Evolutionary conservation across 2,329 filamentous ascomycete genomes (phyloP), one percentile per base, ranked within the genome.

Genomic region (Fusarium anguioides): DNA sequence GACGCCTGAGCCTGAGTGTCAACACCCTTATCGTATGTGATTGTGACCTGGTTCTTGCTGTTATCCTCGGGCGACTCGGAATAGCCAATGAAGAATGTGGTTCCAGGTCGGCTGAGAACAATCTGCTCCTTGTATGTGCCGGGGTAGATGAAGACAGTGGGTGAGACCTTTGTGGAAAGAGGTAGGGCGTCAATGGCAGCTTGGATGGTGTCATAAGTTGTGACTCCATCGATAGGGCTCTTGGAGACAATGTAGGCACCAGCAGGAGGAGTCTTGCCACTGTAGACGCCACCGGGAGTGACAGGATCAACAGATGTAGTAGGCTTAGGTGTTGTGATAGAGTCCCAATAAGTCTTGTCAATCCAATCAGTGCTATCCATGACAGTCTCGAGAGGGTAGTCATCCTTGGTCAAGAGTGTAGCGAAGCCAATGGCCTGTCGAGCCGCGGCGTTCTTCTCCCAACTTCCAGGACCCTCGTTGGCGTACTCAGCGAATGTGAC

Each of bases 401-500:
- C 45, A n/a, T 72, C 69, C 8, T 49, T 69, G 1, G 60, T 72
- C 3, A 72, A 31, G 5, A 72, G 58, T 3, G 66, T 72, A 8
- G 69, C 69, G 9, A 57, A 69, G 1, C 69, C 69, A 26, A 72
- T 70, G 0, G 40, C 48, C 35, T 70, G 48, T 41, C 69, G 47
- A 3, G 69, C 69, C 0, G 60, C 69, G 0, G 52, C 44, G 35
- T 72, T 72, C 46, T 70, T 72, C 12, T 71, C 69, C 69, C 69
- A 72, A 37, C 64, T 69, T 46, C 69, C 69, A 5, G 69, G 69
- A 10, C 89, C 88, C 2, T 81, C 81, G 74, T 91, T 91, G 35
- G 71, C 78, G 69, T 85, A 90, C 78, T 90, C 88, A 8, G 78
- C 84, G 64, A 86, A 89, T 14, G 79, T 76, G 5, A 89, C 83